These are phyloP conservation scores for Warburgia ugandensis DNA, from an alignment of 164 flowering plant genomes.

Conservation along the genomic window DNA sequence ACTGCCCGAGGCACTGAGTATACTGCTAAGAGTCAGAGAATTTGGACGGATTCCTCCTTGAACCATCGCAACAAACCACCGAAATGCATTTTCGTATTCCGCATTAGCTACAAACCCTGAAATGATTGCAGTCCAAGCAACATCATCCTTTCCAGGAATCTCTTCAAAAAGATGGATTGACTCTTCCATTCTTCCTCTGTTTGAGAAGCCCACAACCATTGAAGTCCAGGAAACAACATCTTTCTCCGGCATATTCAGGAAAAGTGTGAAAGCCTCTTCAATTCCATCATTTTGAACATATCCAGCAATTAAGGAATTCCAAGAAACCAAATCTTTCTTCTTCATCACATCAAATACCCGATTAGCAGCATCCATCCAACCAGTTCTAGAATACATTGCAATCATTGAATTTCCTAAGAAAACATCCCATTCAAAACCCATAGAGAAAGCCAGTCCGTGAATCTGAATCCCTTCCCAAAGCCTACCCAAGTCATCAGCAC, in stretches of 20 bases:
- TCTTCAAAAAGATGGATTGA: slow-evolving; percentile 24
- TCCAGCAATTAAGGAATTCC: slow-evolving; percentile 33
- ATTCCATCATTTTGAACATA: slow-evolving; percentile 26
- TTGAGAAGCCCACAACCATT: slow-evolving; percentile 28
- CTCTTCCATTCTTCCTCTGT: slow-evolving; percentile 21
- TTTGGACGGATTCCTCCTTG: slow-evolving; percentile 23
- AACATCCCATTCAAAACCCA: slow-evolving; percentile 35
- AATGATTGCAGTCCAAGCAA: slow-evolving; percentile 50
- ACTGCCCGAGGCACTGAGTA: slow-evolving; percentile 41
- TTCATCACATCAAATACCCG: slow-evolving; percentile 23
- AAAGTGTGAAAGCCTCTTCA: slow-evolving; percentile 32
- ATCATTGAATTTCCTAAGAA: slow-evolving; percentile 37
- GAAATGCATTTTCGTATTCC: slow-evolving; percentile 25
- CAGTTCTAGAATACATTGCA: slow-evolving; percentile 34
- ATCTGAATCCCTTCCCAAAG: slow-evolving; percentile 30
- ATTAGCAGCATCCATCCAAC: slow-evolving; percentile 25
- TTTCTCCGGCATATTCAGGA: slow-evolving; percentile 24
- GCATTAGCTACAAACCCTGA: slow-evolving; percentile 37
- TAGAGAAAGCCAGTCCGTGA: slow-evolving; percentile 27
- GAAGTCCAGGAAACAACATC: slow-evolving; percentile 44
- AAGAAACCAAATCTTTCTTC: slow-evolving; percentile 28
- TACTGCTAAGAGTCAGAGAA: slow-evolving; percentile 33
- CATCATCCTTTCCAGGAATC: slow-evolving; percentile 39
- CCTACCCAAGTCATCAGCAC: slow-evolving; percentile 22
- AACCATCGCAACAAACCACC: slow-evolving; percentile 35